Evolutionary conservation across 768 basidiomycete genomes (phyloP).

Genomic region (Daedaleopsis sinensis): DNA sequence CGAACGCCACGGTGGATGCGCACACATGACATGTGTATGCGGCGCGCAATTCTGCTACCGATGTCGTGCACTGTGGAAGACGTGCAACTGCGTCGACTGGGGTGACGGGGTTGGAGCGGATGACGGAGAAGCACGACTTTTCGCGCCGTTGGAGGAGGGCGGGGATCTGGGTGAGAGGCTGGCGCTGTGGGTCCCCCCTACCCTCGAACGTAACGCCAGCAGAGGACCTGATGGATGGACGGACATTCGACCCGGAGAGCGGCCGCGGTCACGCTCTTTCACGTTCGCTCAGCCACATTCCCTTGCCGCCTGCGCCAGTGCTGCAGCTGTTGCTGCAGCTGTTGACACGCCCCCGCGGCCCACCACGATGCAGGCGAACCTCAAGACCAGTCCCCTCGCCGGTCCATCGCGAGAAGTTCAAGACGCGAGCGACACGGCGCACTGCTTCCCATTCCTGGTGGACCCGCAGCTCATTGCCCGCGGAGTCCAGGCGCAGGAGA

Average conservation of each 20-base stretch:
- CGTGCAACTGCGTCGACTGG: conserved; percentile 26
- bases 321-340: conserved; percentile 33
- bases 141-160: conserved; percentile 6
- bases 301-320: no score
- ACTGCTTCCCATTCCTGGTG: conserved; percentile 2
- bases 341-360: background rate
- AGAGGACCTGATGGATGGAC: background rate
- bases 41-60: conserved; percentile 25
- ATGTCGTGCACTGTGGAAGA: conserved; percentile 28
- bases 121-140: conserved; percentile 3
- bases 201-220: conserved; percentile 29
- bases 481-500: conserved; percentile 3
- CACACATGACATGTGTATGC: conserved; percentile 34
- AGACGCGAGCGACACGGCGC: background rate
- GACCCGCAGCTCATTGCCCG: conserved; percentile 2
- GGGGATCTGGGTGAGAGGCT: background rate
- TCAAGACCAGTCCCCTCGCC: background rate
- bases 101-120: conserved; percentile 6
- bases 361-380: background rate
- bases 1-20: conserved; percentile 31
- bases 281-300: conserved; percentile 36
- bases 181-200: conserved; percentile 23
- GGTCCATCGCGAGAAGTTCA: no score
- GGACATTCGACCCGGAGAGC: background rate
- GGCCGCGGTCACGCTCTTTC: background rate